Conservation (phyloP, 768 basidiomycete genomes). For the Serendipita indica region DNA sequence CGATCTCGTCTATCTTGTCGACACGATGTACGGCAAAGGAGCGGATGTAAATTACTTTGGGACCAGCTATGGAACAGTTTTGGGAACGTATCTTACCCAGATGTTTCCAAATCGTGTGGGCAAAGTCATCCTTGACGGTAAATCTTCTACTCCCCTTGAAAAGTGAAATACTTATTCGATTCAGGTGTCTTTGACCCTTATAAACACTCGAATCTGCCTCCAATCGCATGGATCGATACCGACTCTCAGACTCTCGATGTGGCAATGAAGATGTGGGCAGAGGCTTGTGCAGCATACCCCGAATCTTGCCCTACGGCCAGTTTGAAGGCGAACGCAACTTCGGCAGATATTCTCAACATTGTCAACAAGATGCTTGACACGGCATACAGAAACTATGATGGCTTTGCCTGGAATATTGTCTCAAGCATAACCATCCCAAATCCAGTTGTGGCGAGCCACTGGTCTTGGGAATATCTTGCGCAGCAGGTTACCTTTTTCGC, state of each 20-base stretch:
- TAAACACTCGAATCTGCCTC: not conserved
- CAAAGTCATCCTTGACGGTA: conserved; percentile 10
- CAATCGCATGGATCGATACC: not conserved
- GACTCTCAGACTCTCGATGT: not conserved
- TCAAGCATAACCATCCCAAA: not conserved
- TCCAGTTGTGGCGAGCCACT: too few species aligned
- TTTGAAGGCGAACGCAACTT: too few species aligned
- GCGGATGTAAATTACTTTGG: conserved; percentile 7
- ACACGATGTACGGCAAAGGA: not conserved
- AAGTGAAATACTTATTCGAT: not conserved
- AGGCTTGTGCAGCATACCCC: not conserved
- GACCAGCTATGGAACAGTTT: conserved; percentile 2
- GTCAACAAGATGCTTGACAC: not conserved
- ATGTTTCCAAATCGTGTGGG: conserved; percentile 13
- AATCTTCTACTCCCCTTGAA: not conserved
- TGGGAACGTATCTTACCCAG: conserved; percentile 8
- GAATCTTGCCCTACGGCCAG: not conserved
- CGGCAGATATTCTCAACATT: not conserved
- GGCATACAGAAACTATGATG: not conserved
- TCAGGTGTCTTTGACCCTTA: not conserved
- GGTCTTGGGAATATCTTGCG: not conserved
- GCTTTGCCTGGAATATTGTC: not conserved
- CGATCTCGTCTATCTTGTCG: not conserved
- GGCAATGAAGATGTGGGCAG: not conserved
- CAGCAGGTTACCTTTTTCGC: not conserved